A percentile compares a stretch with the other conserved stretches of the same genome.
phyloP scores from a whole-genome alignment of 805 yeast species.

The Priceomyces haplophilus region DNA sequence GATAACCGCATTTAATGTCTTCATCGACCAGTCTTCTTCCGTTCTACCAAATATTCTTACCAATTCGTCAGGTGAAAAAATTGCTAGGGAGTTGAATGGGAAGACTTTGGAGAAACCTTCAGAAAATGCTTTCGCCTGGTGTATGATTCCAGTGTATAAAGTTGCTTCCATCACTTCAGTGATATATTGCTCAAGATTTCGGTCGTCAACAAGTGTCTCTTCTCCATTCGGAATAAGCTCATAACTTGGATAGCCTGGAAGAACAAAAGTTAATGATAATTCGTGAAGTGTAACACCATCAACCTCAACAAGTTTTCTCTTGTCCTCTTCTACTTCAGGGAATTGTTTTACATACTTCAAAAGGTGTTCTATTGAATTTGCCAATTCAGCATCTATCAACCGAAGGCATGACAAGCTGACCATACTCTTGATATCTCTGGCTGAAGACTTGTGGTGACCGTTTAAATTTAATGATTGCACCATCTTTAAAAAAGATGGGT shows the following conservation, averaged over 20 bases:
- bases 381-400: constrained; percentile 56
- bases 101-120: constrained; percentile 81
- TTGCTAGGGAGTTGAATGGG: constrained; percentile 67
- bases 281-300: constrained; percentile 48
- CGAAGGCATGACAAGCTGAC: constrained; percentile 38
- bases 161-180: constrained; percentile 54
- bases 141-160: constrained; percentile 58
- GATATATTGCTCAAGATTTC: constrained; percentile 59
- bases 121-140: constrained; percentile 66
- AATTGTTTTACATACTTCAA: constrained; percentile 36
- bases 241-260: constrained; percentile 72
- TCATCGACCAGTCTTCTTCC: constrained; percentile 82
- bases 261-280: constrained; percentile 59
- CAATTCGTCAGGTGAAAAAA: constrained; percentile 75
- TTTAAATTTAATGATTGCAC: constrained; percentile 37
- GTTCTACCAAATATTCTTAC: constrained; percentile 69
- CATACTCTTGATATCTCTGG: constrained; percentile 18
- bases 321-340: constrained; percentile 12
- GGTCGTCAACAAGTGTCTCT: constrained; percentile 43
- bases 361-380: constrained; percentile 55
- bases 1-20: constrained; percentile 56
- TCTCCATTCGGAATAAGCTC: constrained; percentile 60
- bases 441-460: constrained; percentile 6
- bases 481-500: constrained; percentile 63
- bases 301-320: constrained; percentile 15